These are phyloP conservation scores for Boletellus emodensis DNA, from an alignment of 768 basidiomycete genomes.

Conservation along the genomic window DNA sequence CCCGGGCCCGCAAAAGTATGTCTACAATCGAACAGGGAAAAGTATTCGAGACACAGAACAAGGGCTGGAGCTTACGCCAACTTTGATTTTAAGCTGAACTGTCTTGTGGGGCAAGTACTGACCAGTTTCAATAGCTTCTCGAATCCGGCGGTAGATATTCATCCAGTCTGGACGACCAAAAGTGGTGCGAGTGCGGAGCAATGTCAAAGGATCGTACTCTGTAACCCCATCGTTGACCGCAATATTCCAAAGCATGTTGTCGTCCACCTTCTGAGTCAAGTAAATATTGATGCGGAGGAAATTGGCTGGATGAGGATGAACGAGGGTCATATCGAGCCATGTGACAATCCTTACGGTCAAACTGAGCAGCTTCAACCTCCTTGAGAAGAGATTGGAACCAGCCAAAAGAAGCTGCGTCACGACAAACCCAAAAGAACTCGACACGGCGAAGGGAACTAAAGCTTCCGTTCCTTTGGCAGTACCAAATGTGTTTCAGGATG, in stretches of 20 bases:
- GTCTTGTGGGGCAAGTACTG: constrained; percentile 77
- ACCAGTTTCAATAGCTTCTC: constrained; percentile 74
- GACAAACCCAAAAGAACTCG: constrained; percentile 93
- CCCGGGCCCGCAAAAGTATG: constrained; percentile 87
- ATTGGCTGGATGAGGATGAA: constrained; percentile 55
- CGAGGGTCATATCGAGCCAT: neutral
- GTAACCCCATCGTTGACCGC: constrained; percentile 83
- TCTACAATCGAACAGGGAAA: constrained; percentile 37
- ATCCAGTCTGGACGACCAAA: constrained; percentile 93
- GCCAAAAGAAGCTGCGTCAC: constrained; percentile 94
- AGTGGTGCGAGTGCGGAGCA: constrained; percentile 83
- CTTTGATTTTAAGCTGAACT: constrained; percentile 75
- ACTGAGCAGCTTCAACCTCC: constrained; percentile 84
- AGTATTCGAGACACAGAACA: neutral
- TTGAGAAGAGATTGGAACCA: constrained; percentile 92
- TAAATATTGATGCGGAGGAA: constrained; percentile 92
- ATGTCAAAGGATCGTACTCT: constrained; percentile 84
- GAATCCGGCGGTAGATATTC: constrained; percentile 70
- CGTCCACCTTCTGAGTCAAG: constrained; percentile 78
- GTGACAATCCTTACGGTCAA: constrained; percentile 63
- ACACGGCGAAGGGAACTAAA: constrained; percentile 82
- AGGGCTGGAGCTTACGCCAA: constrained; percentile 57
- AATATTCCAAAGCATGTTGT: constrained; percentile 91
- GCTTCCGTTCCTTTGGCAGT: constrained; percentile 74
- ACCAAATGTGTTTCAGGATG: constrained; percentile 95